Evolutionary conservation across 768 basidiomycete genomes (phyloP), one percentile per base, ranked within the genome.

Genomic region (Flagelloscypha sp.): DNA sequence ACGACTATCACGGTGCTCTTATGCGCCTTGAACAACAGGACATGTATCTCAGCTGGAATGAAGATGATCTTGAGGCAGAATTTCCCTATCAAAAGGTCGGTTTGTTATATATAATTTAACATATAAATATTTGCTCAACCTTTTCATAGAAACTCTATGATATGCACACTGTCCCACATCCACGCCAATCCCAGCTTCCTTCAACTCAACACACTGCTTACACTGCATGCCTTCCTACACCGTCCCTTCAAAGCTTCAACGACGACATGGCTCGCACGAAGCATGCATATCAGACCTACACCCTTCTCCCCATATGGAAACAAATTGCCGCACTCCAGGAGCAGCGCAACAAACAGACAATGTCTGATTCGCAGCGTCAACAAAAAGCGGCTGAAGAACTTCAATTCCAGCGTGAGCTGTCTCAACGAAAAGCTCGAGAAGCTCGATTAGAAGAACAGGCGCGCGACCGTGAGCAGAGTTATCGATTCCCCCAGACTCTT

Each of bases 11-110:
- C 10, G 55, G 58, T 7, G 47, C 55, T 25, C 59, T 63, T 21
- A 66, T 64, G 30, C 34, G 48, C 6, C 47, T 61, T 17, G 64
- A 66, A 15, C 49, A 50, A 7, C 24, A 46, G 24, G 59, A 65
- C 21, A 48, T 48, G n/a, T 61, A 61, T 33, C 33, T 43, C 7
- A 49, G 61, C 16, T 53, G 52, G 31, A 58, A 63, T 16, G 47
- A 52, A 42, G 52, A 52, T 30, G 42, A 56, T 21, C n/a, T 45
- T 5, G 21, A 28, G 8, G 37, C 38, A 6, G 45, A 41, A 16
- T 36, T 42, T 19, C 38, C 42, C 15, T 50, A 59, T 30, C 41
- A 39, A 7, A 46, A 45, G 38, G 37, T 56, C 11, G 41, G 55
- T 16, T 50, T 59, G 37, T n/a, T n/a, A n/a, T n/a, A n/a, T n/a